Base-by-base conservation (phyloP, 2,329 filamentous ascomycete species). In the Aspergillus ochraceoroseus region DNA sequence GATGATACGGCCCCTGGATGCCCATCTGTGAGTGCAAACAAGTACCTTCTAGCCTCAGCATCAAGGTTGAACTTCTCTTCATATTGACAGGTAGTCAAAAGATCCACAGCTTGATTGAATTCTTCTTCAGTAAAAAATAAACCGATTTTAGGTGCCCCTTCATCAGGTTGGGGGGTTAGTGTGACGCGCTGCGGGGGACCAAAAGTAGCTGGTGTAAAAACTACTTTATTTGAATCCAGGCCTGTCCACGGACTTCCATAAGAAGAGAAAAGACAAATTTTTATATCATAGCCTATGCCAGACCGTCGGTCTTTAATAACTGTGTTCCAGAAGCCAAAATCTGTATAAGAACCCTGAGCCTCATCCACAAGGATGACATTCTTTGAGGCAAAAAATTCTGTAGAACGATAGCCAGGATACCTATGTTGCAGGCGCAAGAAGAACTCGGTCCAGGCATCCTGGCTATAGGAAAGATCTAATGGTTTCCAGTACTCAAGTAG, bases 231-330 rank as follows among this genome's bases (percentile, higher is more conserved):
- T 25, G n/a, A n/a, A 4, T 40, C 29, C 3, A 41, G 31, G 15
- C 31, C 30, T 14, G 14, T 43, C 8, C 9, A 25, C 5, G 47
- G 47, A 38, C 47, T 49, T n/a, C 47, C 47, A 15, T 49, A 49
- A 8, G 27, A 43, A 33, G 33, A 47, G 22, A 49, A 47, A 45
- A 49, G 47, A 43, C 47, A 49, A 13, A 47, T 28, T 23, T 32
- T 33, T 4, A 47, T 42, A 13, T 49, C 38, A 12, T 14, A 7
- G 13, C 27, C 43, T 13, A 28, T 11, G 7, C 19, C 20, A 36
- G 27, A 38, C 32, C 15, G 18, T 33, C 31, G 43, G 12, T 41
- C n/a, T 36, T 49, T 49, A 38, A 47, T 35, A n/a, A 46, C 30
- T 13, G 20, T 23, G 26, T 42, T 36, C 46, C 46, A 49, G 33